Conservation (phyloP, 352 stramenopile species). For the Elongisporangium prolatum region DNA sequence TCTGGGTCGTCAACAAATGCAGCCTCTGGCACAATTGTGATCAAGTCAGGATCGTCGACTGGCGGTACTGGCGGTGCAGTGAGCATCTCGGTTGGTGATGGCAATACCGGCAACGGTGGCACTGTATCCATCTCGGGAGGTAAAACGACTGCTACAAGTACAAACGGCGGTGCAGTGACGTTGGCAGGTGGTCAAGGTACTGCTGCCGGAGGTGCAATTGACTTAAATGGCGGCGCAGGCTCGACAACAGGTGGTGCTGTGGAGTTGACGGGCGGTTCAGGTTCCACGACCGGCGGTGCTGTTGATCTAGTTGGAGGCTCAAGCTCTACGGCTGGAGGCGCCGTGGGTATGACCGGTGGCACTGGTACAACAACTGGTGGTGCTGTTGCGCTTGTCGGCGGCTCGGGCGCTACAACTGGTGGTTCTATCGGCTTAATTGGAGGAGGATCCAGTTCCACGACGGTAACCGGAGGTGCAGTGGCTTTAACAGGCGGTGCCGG, state of each 20-base stretch:
- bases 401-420: constrained; percentile 7
- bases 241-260: constrained; percentile 39
- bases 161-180: constrained; percentile 34
- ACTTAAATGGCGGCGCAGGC: constrained; percentile 31
- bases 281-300: constrained; percentile 23
- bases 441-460: not conserved
- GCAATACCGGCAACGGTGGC: constrained; percentile 24
- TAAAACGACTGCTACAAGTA: constrained; percentile 20
- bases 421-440: constrained; percentile 15
- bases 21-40: constrained; percentile 27
- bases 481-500: not conserved
- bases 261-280: constrained; percentile 22
- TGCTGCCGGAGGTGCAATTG: constrained; percentile 32
- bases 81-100: constrained; percentile 26
- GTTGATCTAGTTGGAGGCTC: constrained; percentile 2
- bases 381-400: not conserved
- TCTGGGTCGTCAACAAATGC: constrained; percentile 22
- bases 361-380: not conserved
- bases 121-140: constrained; percentile 38
- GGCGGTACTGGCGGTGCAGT: constrained; percentile 35
- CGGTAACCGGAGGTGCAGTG: not conserved
- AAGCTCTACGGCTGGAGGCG: not conserved
- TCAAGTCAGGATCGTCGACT: constrained; percentile 21
- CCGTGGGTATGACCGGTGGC: not conserved
- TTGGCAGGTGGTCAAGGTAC: constrained; percentile 30